phyloP scores from a whole-genome alignment of 306 rosid species.

The Elaeagnus macrophylla region DNA sequence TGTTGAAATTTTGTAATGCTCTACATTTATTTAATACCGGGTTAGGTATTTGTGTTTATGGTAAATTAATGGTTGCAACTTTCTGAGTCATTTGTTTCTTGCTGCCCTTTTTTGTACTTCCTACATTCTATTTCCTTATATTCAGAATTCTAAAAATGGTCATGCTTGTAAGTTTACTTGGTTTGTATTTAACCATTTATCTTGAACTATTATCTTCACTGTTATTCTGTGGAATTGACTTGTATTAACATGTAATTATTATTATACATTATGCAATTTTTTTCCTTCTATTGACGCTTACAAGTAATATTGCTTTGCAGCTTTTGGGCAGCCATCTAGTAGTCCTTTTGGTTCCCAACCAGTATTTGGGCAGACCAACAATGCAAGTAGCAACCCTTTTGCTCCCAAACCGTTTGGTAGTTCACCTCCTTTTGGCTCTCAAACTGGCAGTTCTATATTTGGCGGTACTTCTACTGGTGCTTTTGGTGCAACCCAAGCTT shows the following conservation, averaged over 20 bases:
- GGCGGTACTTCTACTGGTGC: slow-evolving; percentile 94
- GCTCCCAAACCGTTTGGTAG: slow-evolving; percentile 76
- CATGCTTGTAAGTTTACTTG: too few species aligned
- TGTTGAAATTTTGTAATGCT: too few species aligned
- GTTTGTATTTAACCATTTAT: too few species aligned
- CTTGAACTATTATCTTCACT: too few species aligned
- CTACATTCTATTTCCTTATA: too few species aligned
- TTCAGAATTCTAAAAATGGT: too few species aligned
- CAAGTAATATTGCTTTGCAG: slow-evolving; percentile 33
- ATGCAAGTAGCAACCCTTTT: slow-evolving; percentile 60
- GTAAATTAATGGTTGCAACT: too few species aligned
- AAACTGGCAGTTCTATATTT: slow-evolving; percentile 52
- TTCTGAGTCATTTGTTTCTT: too few species aligned
- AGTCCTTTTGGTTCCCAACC: slow-evolving; percentile 80
- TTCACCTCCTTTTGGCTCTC: slow-evolving; percentile 69
- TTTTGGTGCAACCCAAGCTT: slow-evolving; percentile 60
- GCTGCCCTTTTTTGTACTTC: too few species aligned
- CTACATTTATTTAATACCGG: too few species aligned
- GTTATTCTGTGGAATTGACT: not conserved
- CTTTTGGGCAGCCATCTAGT: slow-evolving; percentile 77
- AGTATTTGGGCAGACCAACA: slow-evolving; percentile 61
- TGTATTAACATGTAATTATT: not conserved
- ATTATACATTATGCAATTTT: not conserved
- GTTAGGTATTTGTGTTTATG: too few species aligned
- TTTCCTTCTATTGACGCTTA: slow-evolving; percentile 1